Percentiles rank a stretch among this genome's conserved stretches.
phyloP scores from a whole-genome alignment of 148 eudicot species.

The Limonium bicolor region DNA sequence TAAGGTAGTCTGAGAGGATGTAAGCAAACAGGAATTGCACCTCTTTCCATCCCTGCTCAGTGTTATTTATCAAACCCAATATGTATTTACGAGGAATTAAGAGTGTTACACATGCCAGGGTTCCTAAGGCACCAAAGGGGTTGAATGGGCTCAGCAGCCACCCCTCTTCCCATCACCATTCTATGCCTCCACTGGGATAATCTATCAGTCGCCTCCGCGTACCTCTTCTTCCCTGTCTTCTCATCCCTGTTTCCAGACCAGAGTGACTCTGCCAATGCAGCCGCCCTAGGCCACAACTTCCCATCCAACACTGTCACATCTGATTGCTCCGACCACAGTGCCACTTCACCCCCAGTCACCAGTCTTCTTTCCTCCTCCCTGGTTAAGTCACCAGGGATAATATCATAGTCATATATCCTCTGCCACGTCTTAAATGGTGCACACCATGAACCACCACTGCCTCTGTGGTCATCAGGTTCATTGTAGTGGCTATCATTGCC shows the following conservation, averaged over 20 bases:
- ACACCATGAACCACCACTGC: conserved; percentile 86
- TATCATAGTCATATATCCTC: conserved; percentile 67
- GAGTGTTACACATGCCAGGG: conserved; percentile 87
- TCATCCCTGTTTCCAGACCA: conserved; percentile 79
- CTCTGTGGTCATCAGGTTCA: conserved; percentile 35
- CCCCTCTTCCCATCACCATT: conserved; percentile 76
- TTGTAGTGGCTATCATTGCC: conserved; percentile 60
- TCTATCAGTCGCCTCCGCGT: conserved; percentile 68
- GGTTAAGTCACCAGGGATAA: conserved; percentile 46
- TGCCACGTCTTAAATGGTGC: conserved; percentile 95
- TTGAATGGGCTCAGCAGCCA: conserved; percentile 81
- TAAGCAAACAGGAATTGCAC: no score
- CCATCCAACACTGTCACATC: conserved; percentile 64
- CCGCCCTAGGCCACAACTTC: conserved; percentile 70
- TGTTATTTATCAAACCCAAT: no score
- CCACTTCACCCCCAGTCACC: conserved; percentile 89
- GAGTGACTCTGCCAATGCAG: conserved; percentile 65
- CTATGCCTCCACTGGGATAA: conserved; percentile 69
- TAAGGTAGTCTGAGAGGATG: no score
- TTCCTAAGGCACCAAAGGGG: conserved; percentile 84
- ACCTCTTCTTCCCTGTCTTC: conserved; percentile 46
- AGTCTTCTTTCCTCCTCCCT: conserved; percentile 36
- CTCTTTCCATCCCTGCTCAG: no score
- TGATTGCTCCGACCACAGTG: conserved; percentile 92
- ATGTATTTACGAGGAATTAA: conserved; percentile 14